These are phyloP conservation scores for Xylariaceae sp. DNA, from an alignment of 2,329 filamentous ascomycete species.

Conservation along the genomic window DNA sequence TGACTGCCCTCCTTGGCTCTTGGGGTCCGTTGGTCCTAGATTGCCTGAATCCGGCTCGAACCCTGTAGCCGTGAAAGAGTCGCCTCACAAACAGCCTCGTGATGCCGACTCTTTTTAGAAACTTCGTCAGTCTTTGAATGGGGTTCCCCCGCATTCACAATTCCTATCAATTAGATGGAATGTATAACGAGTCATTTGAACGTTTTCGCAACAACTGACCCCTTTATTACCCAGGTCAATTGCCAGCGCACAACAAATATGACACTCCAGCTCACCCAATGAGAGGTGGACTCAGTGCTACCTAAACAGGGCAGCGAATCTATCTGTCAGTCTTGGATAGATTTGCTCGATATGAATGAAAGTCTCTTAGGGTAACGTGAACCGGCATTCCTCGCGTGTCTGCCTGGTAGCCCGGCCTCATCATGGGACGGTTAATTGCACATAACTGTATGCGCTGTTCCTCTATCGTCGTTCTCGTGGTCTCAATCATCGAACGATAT, in stretches of 20 bases:
- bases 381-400: conserved; percentile 23
- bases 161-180: conserved; percentile 9
- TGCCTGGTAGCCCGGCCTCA: neutral
- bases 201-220: conserved; percentile 25
- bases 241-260: conserved; percentile 26
- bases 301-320: neutral
- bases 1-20: neutral
- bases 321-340: conserved; percentile 11
- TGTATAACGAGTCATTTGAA: conserved; percentile 21
- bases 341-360: conserved; percentile 1
- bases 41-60: conserved; percentile 26
- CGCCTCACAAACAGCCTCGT: conserved; percentile 22
- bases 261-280: conserved; percentile 2
- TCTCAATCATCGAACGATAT: conserved; percentile 6
- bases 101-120: conserved; percentile 21
- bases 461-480: conserved; percentile 17
- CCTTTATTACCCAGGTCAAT: conserved; percentile 3
- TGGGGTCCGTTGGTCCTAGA: conserved; percentile 15
- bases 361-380: conserved; percentile 9
- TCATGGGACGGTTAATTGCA: conserved; percentile 11
- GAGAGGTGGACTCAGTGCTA: neutral
- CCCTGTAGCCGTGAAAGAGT: conserved; percentile 10
- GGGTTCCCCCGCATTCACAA: conserved; percentile 19
- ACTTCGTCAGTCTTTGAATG: conserved; percentile 20
- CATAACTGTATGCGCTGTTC: conserved; percentile 24